Evolutionary conservation across 1,284 basidiomycete species (phyloP).

Genomic region (Tilletia walkeri): DNA sequence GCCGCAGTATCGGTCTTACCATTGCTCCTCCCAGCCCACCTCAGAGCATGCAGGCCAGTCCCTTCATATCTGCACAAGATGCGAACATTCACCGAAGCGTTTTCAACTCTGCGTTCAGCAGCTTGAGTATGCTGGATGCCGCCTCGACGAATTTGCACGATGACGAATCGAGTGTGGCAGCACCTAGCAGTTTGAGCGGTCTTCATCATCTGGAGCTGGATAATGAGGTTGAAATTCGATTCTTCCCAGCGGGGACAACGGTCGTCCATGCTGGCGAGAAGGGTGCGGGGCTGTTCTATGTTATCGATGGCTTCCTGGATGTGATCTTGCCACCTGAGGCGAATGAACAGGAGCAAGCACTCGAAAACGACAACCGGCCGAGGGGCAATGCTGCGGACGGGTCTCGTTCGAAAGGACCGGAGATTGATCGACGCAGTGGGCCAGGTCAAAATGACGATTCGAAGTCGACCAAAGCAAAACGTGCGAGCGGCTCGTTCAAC

Average conservation of each 20-base stretch:
- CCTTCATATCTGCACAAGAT: conserved; percentile 37
- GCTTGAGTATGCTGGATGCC: conserved; percentile 68
- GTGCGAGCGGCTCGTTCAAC: background rate
- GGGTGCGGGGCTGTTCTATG: conserved; percentile 90
- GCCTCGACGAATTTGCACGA: conserved; percentile 36
- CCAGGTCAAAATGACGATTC: background rate
- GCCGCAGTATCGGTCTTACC: conserved; percentile 88
- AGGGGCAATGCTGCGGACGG: no score
- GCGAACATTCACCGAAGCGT: conserved; percentile 38
- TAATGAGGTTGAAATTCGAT: conserved; percentile 93
- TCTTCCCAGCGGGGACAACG: conserved; percentile 80
- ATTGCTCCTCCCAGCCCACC: conserved; percentile 25
- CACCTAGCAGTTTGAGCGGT: conserved; percentile 24
- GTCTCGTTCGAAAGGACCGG: background rate
- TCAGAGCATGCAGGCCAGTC: conserved; percentile 53
- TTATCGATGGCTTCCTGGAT: conserved; percentile 95
- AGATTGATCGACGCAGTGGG: background rate
- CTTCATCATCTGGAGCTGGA: conserved; percentile 65
- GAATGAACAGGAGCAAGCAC: conserved; percentile 24
- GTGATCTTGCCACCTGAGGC: conserved; percentile 69
- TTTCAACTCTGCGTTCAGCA: conserved; percentile 78
- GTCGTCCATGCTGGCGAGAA: conserved; percentile 86
- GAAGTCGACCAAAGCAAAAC: background rate
- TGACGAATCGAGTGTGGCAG: conserved; percentile 21
- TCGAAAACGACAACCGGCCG: conserved; percentile 3